These are phyloP conservation scores for Thamnidium elegans DNA, from an alignment of 192 early-diverging fungal genomes.

Conservation along the genomic window DNA sequence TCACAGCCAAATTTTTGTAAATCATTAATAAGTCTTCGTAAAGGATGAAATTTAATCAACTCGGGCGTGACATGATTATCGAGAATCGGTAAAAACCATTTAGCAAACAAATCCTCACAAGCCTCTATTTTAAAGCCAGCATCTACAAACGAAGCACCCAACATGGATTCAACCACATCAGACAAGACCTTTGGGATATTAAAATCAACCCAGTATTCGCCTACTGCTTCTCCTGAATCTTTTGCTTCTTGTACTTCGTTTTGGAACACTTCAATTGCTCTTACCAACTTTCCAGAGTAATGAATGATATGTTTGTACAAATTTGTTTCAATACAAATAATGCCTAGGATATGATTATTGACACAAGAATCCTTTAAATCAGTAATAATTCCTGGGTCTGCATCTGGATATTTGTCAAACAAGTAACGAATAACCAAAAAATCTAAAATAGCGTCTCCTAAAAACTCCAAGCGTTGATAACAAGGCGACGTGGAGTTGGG, in stretches of 20 bases:
- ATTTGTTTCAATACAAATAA: slow-evolving; percentile 59
- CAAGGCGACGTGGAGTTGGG: slow-evolving; percentile 54
- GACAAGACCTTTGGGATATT: slow-evolving; percentile 85
- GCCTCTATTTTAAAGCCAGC: slow-evolving; percentile 61
- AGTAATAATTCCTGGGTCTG: slow-evolving; percentile 76
- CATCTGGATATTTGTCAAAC: slow-evolving; percentile 62
- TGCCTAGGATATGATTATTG: slow-evolving; percentile 82
- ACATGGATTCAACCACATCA: slow-evolving; percentile 85
- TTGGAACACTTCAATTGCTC: slow-evolving; percentile 57
- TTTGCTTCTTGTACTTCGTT: slow-evolving; percentile 44
- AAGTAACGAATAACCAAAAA: slow-evolving; percentile 73
- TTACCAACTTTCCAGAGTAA: slow-evolving; percentile 50
- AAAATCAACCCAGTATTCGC: slow-evolving; percentile 78
- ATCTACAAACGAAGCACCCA: slow-evolving; percentile 88
- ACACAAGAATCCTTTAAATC: slow-evolving; percentile 83
- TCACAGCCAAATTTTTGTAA: slow-evolving; percentile 46
- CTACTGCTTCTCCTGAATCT: slow-evolving; percentile 28
- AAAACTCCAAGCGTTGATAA: slow-evolving; percentile 90
- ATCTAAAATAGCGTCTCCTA: slow-evolving; percentile 83
- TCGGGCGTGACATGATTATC: slow-evolving; percentile 43
- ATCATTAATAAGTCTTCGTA: slow-evolving; percentile 32
- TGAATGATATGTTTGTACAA: slow-evolving; percentile 70
- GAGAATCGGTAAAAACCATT: slow-evolving; percentile 38
- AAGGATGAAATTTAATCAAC: slow-evolving; percentile 45
- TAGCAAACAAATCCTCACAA: slow-evolving; percentile 40